A percentile compares a stretch with the other conserved stretches of the same genome.
Evolutionary conservation across 2,329 filamentous ascomycete species (phyloP).

Genomic region (Alternaria brassicicola): DNA sequence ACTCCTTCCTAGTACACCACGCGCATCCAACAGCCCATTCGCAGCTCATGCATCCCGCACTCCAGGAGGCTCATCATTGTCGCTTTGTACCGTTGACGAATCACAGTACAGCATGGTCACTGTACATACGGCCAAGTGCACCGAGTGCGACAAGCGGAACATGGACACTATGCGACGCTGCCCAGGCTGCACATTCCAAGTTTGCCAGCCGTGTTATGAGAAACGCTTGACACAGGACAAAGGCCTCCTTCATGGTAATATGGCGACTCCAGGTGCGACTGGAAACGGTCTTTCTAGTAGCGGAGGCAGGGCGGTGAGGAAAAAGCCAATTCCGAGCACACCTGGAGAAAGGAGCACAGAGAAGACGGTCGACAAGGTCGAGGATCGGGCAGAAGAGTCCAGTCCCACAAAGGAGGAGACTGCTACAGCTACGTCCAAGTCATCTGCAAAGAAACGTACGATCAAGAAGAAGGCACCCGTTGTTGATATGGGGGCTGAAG

Average conservation of each 20-base stretch:
- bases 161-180: slow-evolving; percentile 40
- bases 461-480: slow-evolving; percentile 1
- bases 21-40: slow-evolving; percentile 1
- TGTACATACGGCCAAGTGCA: slow-evolving; percentile 48
- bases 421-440: not conserved
- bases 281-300: not conserved
- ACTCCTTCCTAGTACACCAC: not conserved
- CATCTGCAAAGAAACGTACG: slow-evolving; percentile 9
- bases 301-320: slow-evolving; percentile 1
- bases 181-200: slow-evolving; percentile 43
- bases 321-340: slow-evolving; percentile 3
- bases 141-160: slow-evolving; percentile 44
- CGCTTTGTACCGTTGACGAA: slow-evolving; percentile 26
- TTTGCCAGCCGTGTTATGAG: slow-evolving; percentile 39
- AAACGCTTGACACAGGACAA: slow-evolving; percentile 11
- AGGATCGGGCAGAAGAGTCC: not conserved
- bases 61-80: slow-evolving; percentile 8
- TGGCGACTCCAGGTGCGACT: slow-evolving; percentile 5
- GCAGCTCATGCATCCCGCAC: slow-evolving; percentile 15
- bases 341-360: not conserved
- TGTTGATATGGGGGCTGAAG: not conserved
- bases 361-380: not conserved
- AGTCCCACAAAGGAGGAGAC: not conserved
- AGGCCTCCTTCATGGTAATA: slow-evolving; percentile 35
- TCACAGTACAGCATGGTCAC: slow-evolving; percentile 28